Conservation (phyloP, 306 rosid genomes). For the Malus sieversii region DNA sequence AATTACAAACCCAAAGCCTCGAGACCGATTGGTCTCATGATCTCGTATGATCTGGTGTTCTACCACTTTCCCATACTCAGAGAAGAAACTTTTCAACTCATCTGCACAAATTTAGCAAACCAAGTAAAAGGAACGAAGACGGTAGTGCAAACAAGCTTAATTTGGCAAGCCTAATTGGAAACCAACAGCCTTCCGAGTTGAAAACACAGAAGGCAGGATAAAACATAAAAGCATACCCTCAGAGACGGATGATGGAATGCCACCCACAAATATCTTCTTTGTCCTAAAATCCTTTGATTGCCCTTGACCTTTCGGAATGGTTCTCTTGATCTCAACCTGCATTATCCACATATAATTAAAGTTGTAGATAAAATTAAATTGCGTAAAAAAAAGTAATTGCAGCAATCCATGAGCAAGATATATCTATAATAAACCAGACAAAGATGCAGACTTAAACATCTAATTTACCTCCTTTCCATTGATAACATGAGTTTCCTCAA, state of each 20-base stretch:
- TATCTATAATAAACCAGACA: background rate
- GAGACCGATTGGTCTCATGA: conserved; percentile 73
- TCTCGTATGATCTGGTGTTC: conserved; percentile 89
- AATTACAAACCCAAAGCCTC: conserved; percentile 89
- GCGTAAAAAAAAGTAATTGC: background rate
- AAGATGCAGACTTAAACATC: background rate
- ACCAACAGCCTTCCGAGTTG: background rate
- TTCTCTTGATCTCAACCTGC: conserved; percentile 91
- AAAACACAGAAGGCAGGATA: background rate
- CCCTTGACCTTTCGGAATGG: conserved; percentile 83
- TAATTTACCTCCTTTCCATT: conserved; percentile 60
- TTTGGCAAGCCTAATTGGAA: background rate
- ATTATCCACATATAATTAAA: background rate
- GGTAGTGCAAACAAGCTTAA: background rate
- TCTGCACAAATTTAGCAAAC: conserved; percentile 30
- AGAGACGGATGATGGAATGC: conserved; percentile 61
- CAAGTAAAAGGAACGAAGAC: background rate
- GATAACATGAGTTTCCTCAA: conserved; percentile 66
- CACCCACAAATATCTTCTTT: conserved; percentile 88
- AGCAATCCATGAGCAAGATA: background rate
- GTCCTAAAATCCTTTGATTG: conserved; percentile 77
- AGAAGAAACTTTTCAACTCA: conserved; percentile 65
- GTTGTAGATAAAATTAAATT: background rate
- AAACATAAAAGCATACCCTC: conserved; percentile 46
- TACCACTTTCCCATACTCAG: conserved; percentile 60